These are phyloP conservation scores for Claviceps digitariae DNA, from an alignment of 2,329 filamentous ascomycete species.

Conservation along the genomic window DNA sequence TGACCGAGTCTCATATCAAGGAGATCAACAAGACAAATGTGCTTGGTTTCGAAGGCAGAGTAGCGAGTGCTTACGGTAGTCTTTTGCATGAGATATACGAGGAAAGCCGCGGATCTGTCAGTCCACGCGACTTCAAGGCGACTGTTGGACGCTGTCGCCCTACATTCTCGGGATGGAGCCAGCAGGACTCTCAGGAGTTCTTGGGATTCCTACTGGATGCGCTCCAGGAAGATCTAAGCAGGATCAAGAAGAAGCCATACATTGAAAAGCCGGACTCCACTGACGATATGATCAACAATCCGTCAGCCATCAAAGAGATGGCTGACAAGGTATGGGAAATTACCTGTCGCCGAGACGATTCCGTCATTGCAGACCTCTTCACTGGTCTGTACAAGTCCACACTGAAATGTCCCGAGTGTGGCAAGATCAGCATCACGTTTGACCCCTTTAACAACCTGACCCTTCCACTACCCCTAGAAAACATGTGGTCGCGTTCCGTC, in stretches of 20 bases:
- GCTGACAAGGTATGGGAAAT: slow-evolving; percentile 85
- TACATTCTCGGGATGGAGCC: slow-evolving; percentile 84
- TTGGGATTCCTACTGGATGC: slow-evolving; percentile 89
- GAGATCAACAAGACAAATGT: slow-evolving; percentile 82
- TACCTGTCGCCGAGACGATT: slow-evolving; percentile 84
- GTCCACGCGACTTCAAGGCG: slow-evolving; percentile 70
- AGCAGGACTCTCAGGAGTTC: slow-evolving; percentile 97
- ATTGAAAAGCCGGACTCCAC: slow-evolving; percentile 96
- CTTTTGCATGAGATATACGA: slow-evolving; percentile 70
- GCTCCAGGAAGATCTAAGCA: slow-evolving; percentile 87
- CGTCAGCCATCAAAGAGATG: slow-evolving; percentile 66
- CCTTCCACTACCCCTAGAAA: slow-evolving; percentile 76
- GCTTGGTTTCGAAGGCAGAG: slow-evolving; percentile 69
- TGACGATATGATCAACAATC: slow-evolving; percentile 83
- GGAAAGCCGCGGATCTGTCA: slow-evolving; percentile 53
- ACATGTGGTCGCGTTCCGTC: slow-evolving; percentile 61
- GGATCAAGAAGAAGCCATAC: slow-evolving; percentile 90
- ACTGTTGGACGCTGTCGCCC: slow-evolving; percentile 69
- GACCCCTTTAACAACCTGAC: slow-evolving; percentile 95
- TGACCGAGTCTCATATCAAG: slow-evolving; percentile 56
- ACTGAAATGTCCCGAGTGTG: slow-evolving; percentile 76
- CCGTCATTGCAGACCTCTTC: slow-evolving; percentile 88
- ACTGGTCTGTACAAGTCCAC: slow-evolving; percentile 98
- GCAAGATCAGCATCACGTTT: slow-evolving; percentile 96
- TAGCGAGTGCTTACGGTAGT: slow-evolving; percentile 71